These are phyloP conservation scores for Epichloe brachyelytri DNA, from an alignment of 2,329 filamentous ascomycete genomes.

Conservation along the genomic window DNA sequence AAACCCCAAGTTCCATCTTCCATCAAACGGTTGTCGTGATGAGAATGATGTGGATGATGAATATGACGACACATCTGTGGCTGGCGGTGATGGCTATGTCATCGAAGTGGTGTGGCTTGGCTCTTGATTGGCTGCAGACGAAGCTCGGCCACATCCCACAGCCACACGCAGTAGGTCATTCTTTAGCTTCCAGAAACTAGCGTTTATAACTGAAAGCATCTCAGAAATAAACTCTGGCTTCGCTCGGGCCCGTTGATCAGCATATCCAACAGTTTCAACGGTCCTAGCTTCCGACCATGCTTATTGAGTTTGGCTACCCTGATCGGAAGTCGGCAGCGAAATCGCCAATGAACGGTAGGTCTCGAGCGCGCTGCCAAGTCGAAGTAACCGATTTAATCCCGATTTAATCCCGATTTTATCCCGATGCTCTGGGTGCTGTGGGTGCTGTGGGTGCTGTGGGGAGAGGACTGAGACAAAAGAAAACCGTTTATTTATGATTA, in stretches of 20 bases:
- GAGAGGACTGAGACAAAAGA: too few relatives aligned
- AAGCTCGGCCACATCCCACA: background rate
- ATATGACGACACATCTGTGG: constrained; percentile 3
- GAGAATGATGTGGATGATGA: background rate
- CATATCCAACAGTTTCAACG: background rate
- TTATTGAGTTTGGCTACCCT: background rate
- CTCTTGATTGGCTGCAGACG: background rate
- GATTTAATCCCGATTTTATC: too few relatives aligned
- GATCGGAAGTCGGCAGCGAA: background rate
- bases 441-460: too few relatives aligned
- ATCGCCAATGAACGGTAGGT: background rate
- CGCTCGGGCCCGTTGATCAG: too few relatives aligned
- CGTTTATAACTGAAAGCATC: too few relatives aligned
- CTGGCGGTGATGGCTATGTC: background rate
- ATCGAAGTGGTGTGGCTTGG: background rate
- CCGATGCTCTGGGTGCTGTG: too few relatives aligned
- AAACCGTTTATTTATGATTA: too few relatives aligned
- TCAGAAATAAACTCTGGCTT: too few relatives aligned
- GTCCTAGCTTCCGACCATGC: background rate
- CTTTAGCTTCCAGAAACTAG: too few relatives aligned
- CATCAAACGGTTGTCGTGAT: background rate
- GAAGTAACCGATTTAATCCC: too few relatives aligned
- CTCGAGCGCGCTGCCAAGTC: background rate
- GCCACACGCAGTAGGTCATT: background rate
- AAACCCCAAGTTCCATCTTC: background rate